Conservation (phyloP, 371 early-diverging fungal species). For the Polyrhizophydium stewartii region DNA sequence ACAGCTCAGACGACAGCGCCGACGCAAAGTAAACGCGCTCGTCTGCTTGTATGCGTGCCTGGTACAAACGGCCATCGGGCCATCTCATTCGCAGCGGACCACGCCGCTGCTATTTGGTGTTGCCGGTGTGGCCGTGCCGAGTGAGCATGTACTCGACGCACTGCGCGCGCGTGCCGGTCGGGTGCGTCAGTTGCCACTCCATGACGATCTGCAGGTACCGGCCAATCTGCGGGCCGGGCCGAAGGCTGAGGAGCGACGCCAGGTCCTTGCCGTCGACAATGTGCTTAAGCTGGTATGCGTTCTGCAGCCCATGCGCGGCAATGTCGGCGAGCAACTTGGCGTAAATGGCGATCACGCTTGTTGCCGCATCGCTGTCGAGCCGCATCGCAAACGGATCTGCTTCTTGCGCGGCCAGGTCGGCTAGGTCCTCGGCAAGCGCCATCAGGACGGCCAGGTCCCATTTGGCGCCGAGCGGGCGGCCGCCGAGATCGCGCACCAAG, state of each 20-base stretch:
- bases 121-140: too few relatives aligned
- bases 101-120: too few relatives aligned
- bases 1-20: too few relatives aligned
- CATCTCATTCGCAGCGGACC: too few relatives aligned
- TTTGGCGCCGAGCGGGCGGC: slow-evolving; percentile 31
- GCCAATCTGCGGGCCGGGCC: slow-evolving; percentile 60
- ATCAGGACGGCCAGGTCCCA: slow-evolving; percentile 66
- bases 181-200: slow-evolving; percentile 64
- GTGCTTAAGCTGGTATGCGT: slow-evolving; percentile 57
- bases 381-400: background rate
- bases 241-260: slow-evolving; percentile 50
- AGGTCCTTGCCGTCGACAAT: slow-evolving; percentile 59
- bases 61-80: too few relatives aligned
- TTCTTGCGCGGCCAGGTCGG: background rate
- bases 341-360: background rate
- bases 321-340: background rate
- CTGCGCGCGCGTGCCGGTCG: slow-evolving; percentile 9
- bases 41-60: too few relatives aligned
- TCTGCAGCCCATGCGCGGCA: slow-evolving; percentile 33
- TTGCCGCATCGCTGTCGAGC: too few relatives aligned
- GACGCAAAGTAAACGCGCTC: too few relatives aligned
- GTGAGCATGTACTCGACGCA: slow-evolving; percentile 7
- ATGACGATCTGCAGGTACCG: slow-evolving; percentile 53
- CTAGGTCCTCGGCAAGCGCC: slow-evolving; percentile 50
- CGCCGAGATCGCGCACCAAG: slow-evolving; percentile 35